These are phyloP conservation scores for Aureoboletus auriporus DNA, from an alignment of 768 basidiomycete genomes.

Conservation along the genomic window DNA sequence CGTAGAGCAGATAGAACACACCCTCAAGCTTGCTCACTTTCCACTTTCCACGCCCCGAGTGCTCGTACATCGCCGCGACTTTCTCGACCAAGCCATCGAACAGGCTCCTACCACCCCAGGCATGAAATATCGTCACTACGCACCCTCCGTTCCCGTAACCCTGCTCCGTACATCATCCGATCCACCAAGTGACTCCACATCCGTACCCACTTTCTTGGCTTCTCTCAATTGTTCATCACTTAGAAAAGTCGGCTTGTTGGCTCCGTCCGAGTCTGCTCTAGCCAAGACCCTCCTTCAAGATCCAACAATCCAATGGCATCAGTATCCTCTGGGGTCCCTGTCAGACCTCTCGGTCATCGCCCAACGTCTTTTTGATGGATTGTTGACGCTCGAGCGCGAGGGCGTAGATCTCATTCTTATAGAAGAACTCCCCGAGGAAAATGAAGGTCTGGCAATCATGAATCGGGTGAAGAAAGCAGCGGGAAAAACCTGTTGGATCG, in stretches of 20 bases:
- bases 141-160: conserved; percentile 82
- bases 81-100: conserved; percentile 63
- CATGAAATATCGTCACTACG: conserved; percentile 99
- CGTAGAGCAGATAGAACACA: conserved; percentile 77
- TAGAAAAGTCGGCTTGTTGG: conserved; percentile 58
- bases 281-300: conserved; percentile 23
- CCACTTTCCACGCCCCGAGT: conserved; percentile 48
- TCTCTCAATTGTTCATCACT: conserved; percentile 33
- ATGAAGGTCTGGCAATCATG: conserved; percentile 91
- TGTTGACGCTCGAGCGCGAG: conserved; percentile 71
- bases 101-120: conserved; percentile 90
- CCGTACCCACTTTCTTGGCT: conserved; percentile 37
- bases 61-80: conserved; percentile 79
- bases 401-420: conserved; percentile 82
- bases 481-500: conserved; percentile 43
- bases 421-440: conserved; percentile 76
- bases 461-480: conserved; percentile 92
- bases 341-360: conserved; percentile 67
- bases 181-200: conserved; percentile 35
- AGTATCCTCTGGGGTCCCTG: conserved; percentile 47
- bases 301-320: conserved; percentile 49
- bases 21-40: conserved; percentile 42
- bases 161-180: conserved; percentile 56
- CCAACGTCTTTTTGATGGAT: conserved; percentile 80
- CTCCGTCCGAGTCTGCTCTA: conserved; percentile 54